phyloP scores from a whole-genome alignment of 2,329 filamentous ascomycete genomes.

The Colletotrichum brevisporum region DNA sequence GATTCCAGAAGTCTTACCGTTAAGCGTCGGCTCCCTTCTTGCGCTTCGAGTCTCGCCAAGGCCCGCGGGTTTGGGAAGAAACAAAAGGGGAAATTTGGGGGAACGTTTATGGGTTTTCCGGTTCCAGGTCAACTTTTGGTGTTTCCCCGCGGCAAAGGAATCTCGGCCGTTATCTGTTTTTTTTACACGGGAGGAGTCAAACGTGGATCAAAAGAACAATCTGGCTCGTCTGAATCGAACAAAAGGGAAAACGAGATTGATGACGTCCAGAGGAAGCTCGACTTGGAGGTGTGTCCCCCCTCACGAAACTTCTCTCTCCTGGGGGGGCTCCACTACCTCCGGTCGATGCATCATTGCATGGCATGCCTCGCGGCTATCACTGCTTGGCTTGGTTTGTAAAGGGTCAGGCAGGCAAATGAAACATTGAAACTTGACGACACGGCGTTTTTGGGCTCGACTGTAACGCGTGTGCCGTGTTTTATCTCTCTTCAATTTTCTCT shows the following conservation, averaged over 20 bases:
- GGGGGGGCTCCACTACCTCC: slow-evolving; percentile 48
- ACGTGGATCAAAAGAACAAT: slow-evolving; percentile 51
- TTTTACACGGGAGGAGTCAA: slow-evolving; percentile 39
- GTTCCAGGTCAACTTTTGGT: slow-evolving; percentile 39
- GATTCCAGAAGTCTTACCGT: slow-evolving; percentile 99
- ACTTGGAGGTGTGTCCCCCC: not conserved
- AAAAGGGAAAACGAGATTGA: slow-evolving; percentile 18
- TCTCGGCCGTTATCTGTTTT: slow-evolving; percentile 36
- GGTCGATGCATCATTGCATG: slow-evolving; percentile 64
- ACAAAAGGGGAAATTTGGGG: slow-evolving; percentile 30
- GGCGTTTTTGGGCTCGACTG: slow-evolving; percentile 37
- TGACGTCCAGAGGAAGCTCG: slow-evolving; percentile 23
- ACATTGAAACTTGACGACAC: slow-evolving; percentile 57
- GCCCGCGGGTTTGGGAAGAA: not conserved
- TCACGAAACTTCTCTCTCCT: slow-evolving; percentile 49
- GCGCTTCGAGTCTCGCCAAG: slow-evolving; percentile 9
- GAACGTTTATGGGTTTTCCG: slow-evolving; percentile 33
- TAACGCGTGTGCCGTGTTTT: slow-evolving; percentile 38
- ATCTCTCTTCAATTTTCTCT: slow-evolving; percentile 9
- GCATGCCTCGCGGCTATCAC: slow-evolving; percentile 50
- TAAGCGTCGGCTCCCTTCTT: slow-evolving; percentile 65
- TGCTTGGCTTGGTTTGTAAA: slow-evolving; percentile 64
- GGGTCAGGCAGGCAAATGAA: slow-evolving; percentile 67
- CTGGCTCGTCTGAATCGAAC: slow-evolving; percentile 46
- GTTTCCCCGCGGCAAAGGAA: slow-evolving; percentile 34